Percentiles rank a stretch among this genome's conserved stretches.
Evolutionary conservation across 225 moss, liverwort and hornwort genomes (phyloP).

Genomic region (Straminergon stramineum): DNA sequence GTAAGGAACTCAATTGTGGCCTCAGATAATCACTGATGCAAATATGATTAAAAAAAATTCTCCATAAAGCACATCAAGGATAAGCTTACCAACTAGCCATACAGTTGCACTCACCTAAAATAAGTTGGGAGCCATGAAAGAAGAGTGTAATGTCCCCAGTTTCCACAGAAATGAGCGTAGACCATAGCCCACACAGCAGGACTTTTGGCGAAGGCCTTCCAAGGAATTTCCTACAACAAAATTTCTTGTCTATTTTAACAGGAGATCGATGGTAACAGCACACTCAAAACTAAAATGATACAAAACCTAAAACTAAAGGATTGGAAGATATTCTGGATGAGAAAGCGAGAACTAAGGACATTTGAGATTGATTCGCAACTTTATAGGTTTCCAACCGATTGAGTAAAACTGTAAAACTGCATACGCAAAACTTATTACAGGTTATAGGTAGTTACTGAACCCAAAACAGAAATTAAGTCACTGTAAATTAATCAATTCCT

Average conservation of each 20-base stretch:
- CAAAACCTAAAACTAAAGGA: background rate
- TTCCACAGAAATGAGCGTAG: constrained; percentile 97
- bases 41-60: background rate
- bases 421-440: background rate
- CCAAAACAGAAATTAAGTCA: background rate
- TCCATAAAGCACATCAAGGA: background rate
- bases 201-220: constrained; percentile 73
- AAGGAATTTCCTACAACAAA: constrained; percentile 52
- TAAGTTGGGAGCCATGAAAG: constrained; percentile 61
- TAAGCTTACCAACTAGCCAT: background rate
- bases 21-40: background rate
- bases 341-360: background rate
- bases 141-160: constrained; percentile 63
- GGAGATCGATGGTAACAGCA: too few species aligned
- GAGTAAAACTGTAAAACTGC: background rate
- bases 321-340: background rate
- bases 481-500: background rate
- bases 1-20: background rate
- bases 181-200: constrained; percentile 96
- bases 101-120: constrained; percentile 21
- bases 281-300: background rate
- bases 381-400: background rate
- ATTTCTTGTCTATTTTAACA: too few species aligned
- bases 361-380: background rate
- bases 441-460: too few species aligned